A percentile compares a stretch with the other conserved stretches of the same genome.
These are phyloP conservation scores for Phytophthora pinifolia DNA, from an alignment of 352 stramenopile genomes.

Conservation along the genomic window DNA sequence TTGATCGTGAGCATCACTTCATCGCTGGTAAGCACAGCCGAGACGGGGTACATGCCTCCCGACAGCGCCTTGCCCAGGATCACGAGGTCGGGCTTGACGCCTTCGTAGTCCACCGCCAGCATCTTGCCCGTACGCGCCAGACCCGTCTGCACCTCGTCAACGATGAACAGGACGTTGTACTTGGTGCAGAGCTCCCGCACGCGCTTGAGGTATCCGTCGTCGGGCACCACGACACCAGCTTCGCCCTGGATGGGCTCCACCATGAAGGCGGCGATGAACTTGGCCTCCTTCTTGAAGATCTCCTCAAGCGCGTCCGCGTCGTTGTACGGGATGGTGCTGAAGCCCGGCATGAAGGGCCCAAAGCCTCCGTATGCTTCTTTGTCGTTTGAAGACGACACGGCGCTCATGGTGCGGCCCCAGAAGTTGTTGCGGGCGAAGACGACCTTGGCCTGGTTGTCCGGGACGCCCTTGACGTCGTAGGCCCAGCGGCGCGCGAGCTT, in stretches of 20 bases:
- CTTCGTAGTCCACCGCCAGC: slow-evolving; percentile 96
- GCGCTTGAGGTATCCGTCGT: slow-evolving; percentile 95
- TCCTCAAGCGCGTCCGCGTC: slow-evolving; percentile 89
- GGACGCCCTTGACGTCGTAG: slow-evolving; percentile 97
- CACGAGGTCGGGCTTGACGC: slow-evolving; percentile 97
- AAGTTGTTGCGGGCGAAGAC: slow-evolving; percentile 99
- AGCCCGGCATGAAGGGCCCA: slow-evolving; percentile 98
- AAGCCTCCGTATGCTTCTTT: slow-evolving; percentile 88
- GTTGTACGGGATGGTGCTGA: slow-evolving; percentile 93
- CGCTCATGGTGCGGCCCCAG: slow-evolving; percentile 97
- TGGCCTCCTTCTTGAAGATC: slow-evolving; percentile 76
- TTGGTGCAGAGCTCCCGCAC: slow-evolving; percentile 93
- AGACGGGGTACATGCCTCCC: slow-evolving; percentile 97
- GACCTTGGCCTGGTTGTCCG: slow-evolving; percentile 89
- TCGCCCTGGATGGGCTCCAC: slow-evolving; percentile 99
- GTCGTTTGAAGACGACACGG: slow-evolving; percentile 95
- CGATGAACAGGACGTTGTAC: slow-evolving; percentile 99
- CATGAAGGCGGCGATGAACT: slow-evolving; percentile 98
- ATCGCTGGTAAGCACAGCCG: slow-evolving; percentile 94
- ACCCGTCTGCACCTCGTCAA: slow-evolving; percentile 98
- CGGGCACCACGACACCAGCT: slow-evolving; percentile 97
- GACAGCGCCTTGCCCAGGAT: slow-evolving; percentile 97
- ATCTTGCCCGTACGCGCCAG: slow-evolving; percentile 96
- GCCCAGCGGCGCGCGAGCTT: slow-evolving; percentile 97
- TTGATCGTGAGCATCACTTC: slow-evolving; percentile 99